Evolutionary conservation across 169 alveolate species (phyloP), one percentile per base, ranked within the genome.

Genomic region (Eimeria sp.): DNA sequence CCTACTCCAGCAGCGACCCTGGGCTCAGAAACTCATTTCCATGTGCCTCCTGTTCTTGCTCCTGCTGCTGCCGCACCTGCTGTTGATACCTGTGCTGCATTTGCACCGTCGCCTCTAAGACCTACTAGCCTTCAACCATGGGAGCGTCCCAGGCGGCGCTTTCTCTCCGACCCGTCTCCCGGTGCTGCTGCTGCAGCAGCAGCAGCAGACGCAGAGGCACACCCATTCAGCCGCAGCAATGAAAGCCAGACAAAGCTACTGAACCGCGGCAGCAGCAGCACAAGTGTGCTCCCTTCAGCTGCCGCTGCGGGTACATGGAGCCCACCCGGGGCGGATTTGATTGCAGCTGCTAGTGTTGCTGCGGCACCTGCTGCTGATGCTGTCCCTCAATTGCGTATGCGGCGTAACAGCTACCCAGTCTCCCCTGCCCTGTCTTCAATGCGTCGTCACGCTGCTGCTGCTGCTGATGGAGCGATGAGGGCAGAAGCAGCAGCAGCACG

Each of bases 161-260:
- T 43, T 57, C 63, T 57, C 9, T 83, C 91, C 40, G 91, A 51
- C 9, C 91, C 91, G 4, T 54, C 91, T 30, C 75, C 91, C 13
- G 51, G 76, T n/a, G 91, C 91, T 27, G 91, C 91, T n/a, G 91
- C 91, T 27, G 76, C 76, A 25, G 75, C 72, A 83, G 91, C 91
- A 83, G 76, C 91, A 83, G 75, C 91, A 54, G 75, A 75, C 54
- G 76, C 76, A 83, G 91, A 72, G 54, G 34, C 67, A n/a, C 47
- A 22, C 47, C 65, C 89, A 4, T 80, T 80, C n/a, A 70, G 57
- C 4, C 43, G 40, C 67, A 47, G 70, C 89, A n/a, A 18, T 45
- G 61, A 30, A 47, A 47, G 57, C 9, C 49, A n/a, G 61, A 0
- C 43, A 27, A 51, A 45, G 25, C 20, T 45, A 25, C 45, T 47